Evolutionary conservation across 768 basidiomycete genomes (phyloP).

Genomic region (Hypsizygus marmoreus): DNA sequence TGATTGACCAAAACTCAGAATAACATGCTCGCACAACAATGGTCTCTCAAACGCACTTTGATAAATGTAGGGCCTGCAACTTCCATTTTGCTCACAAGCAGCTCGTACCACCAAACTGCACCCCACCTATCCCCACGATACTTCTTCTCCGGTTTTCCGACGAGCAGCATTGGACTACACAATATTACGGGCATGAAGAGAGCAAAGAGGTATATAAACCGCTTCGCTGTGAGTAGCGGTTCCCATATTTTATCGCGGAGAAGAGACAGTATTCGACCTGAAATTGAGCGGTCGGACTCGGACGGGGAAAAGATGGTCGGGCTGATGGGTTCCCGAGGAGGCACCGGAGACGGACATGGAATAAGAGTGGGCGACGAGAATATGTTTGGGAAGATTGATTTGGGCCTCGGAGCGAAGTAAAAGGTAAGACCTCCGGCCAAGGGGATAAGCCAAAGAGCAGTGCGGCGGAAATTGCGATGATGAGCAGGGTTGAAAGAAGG

Average conservation of each 20-base stretch:
- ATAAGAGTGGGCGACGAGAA: constrained; percentile 52
- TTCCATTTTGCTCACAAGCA: constrained; percentile 88
- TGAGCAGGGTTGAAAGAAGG: constrained; percentile 26
- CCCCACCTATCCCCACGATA: constrained; percentile 85
- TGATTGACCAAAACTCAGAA: constrained; percentile 31
- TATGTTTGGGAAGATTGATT: constrained; percentile 45
- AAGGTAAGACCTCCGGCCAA: constrained; percentile 55
- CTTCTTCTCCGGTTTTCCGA: constrained; percentile 55
- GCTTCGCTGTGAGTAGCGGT: constrained; percentile 76
- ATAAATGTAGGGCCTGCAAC: constrained; percentile 95
- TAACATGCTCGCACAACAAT: too few species aligned
- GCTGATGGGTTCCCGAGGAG: constrained; percentile 13
- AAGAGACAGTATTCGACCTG: constrained; percentile 43
- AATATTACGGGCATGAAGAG: constrained; percentile 90
- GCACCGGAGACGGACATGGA: constrained; percentile 33
- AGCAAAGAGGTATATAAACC: constrained; percentile 81
- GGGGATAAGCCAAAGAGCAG: constrained; percentile 57
- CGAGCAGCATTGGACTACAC: constrained; percentile 79
- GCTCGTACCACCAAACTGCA: constrained; percentile 96
- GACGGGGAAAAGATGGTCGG: constrained; percentile 66
- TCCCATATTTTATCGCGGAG: constrained; percentile 72
- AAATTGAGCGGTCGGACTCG: constrained; percentile 55
- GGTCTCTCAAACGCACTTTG: constrained; percentile 84
- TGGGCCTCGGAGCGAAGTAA: constrained; percentile 45
- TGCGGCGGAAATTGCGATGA: constrained; percentile 29